Base-by-base conservation (phyloP, 2,329 filamentous ascomycete species). In the Teratosphaeria gauchensis region DNA sequence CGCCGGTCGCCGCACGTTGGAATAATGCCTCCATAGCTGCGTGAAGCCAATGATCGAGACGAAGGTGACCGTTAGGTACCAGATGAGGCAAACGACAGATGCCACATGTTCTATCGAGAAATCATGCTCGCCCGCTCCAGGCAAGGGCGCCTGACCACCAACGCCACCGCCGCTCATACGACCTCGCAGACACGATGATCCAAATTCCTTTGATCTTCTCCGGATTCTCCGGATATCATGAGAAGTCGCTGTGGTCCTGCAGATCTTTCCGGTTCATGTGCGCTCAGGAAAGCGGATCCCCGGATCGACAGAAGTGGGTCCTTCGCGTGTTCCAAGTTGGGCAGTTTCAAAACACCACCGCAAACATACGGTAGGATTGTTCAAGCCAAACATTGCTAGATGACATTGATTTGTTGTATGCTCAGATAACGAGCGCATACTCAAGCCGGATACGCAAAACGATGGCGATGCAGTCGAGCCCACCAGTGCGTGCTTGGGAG, bases 1-100 rank as follows among this genome's bases (percentile, higher is more conserved):
- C 68, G 68, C 53, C 19, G 38, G 51, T 51, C 14, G 31, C 54
- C 77, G 80, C 51, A 69, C 72, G 56, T 66, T 71, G 28, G 78
- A 79, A 66, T 81, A 84, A 66, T 82, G 75, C 57, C 78, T 77
- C 69, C 80, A 80, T 84, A 87, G 75, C 69, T 84, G 82, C 56
- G 76, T 71, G 68, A 82, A 81, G 55, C 84, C 84, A 66, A 86
- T 76, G 51, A 73, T 72, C 67, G 81, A 83, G 46, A 87, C 82
- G 28, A 76, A 63, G 63, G 78, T 75, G 59, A 86, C 81, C 57
- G 77, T 73, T 54, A 77, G 62, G 58, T 71, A 72, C 71, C 71
- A 73, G 56, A 71, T 60, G 32, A 71, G 63, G 62, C 67, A 69
- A 14, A 63, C 60, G n/a, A 61, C 55, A 52, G 69, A 69, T 4